A percentile compares a stretch with the other conserved stretches of the same genome.
Conservation (phyloP, 768 basidiomycete genomes). For the Leccinum aurantiacum region DNA sequence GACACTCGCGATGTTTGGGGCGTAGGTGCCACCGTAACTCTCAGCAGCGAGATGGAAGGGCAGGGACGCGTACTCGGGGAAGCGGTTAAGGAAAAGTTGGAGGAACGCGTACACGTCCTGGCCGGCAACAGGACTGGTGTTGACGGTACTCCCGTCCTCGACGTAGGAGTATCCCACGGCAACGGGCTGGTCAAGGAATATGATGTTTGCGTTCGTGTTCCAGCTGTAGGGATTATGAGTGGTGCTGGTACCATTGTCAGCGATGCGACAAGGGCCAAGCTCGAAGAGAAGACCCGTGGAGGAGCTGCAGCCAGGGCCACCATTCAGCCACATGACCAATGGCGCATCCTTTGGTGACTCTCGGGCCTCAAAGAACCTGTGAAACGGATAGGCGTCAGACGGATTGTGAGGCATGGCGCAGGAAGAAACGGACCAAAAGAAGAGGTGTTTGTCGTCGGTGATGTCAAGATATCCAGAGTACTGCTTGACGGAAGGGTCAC, state of each 20-base stretch:
- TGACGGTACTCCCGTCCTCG: slow-evolving; percentile 69
- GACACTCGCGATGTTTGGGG: slow-evolving; percentile 80
- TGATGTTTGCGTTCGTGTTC: slow-evolving; percentile 68
- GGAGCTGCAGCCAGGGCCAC: slow-evolving; percentile 71
- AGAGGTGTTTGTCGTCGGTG: slow-evolving; percentile 75
- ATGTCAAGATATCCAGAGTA: slow-evolving; percentile 85
- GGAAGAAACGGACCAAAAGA: slow-evolving; percentile 67
- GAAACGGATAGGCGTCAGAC: neutral
- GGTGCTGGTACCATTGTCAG: slow-evolving; percentile 66
- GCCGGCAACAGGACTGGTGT: slow-evolving; percentile 81
- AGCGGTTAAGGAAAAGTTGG: slow-evolving; percentile 75
- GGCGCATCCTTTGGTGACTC: slow-evolving; percentile 73
- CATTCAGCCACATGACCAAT: slow-evolving; percentile 89
- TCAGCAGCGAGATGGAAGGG: slow-evolving; percentile 83
- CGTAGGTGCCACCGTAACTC: slow-evolving; percentile 78
- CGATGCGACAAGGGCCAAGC: slow-evolving; percentile 83
- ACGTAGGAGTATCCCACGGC: slow-evolving; percentile 90
- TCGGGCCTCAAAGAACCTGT: slow-evolving; percentile 88
- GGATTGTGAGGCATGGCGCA: neutral
- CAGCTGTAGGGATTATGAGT: slow-evolving; percentile 80
- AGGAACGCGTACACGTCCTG: slow-evolving; percentile 88
- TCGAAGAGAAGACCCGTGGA: slow-evolving; percentile 89
- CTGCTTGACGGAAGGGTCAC: slow-evolving; percentile 73
- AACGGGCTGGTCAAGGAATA: slow-evolving; percentile 73
- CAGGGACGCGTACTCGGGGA: slow-evolving; percentile 64